Conservation (phyloP, 305 asterid species). For the Withania somnifera region DNA sequence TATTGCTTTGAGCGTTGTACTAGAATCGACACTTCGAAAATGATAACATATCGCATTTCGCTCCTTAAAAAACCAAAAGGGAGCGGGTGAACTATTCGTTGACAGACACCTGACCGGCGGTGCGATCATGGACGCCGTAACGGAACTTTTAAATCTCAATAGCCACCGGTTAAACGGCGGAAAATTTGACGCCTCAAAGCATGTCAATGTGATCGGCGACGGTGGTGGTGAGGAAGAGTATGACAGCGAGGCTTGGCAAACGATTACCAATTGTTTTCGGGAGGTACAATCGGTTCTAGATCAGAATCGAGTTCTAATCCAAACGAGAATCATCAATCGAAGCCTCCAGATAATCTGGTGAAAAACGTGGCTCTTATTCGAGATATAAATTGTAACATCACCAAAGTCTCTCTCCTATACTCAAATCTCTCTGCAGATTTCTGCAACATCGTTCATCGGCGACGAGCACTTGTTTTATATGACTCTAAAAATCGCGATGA, state of each 20-base stretch:
- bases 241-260: constrained; percentile 45
- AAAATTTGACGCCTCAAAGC: background rate
- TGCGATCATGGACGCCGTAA: constrained; percentile 40
- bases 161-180: too few relatives aligned
- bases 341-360: constrained; percentile 36
- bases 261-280: constrained; percentile 31
- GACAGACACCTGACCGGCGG: background rate
- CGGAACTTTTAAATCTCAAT: too few relatives aligned
- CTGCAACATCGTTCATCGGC: constrained; percentile 21
- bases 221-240: constrained; percentile 14
- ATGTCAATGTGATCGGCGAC: background rate
- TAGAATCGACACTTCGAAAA: too few relatives aligned
- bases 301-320: constrained; percentile 49
- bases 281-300: constrained; percentile 54
- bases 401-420: constrained; percentile 36
- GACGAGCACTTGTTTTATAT: constrained; percentile 15
- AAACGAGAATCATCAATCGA: constrained; percentile 63
- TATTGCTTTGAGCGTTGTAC: too few relatives aligned
- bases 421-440: constrained; percentile 40
- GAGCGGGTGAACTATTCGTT: background rate
- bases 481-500: background rate
- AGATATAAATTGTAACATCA: constrained; percentile 46
- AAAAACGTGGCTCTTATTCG: constrained; percentile 45
- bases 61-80: background rate
- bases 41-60: background rate